These are phyloP conservation scores for Colletotrichum sp. DNA, from an alignment of 2,329 filamentous ascomycete genomes.

Conservation along the genomic window DNA sequence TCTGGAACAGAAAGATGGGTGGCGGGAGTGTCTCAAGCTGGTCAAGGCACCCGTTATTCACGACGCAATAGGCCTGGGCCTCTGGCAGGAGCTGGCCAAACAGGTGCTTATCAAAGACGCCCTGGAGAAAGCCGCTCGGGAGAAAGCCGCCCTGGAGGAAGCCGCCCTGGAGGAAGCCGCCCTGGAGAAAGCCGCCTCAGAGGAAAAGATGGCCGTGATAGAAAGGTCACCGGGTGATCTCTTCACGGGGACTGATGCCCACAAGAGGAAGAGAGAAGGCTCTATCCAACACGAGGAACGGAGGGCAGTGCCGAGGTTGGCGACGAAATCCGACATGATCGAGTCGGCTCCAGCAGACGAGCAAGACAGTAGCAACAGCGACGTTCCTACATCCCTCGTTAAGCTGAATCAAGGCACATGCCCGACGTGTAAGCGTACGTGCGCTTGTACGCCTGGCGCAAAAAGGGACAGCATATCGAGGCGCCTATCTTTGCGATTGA, in stretches of 20 bases:
- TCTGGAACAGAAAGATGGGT: not conserved
- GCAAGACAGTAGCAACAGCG: not conserved
- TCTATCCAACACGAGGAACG: not conserved
- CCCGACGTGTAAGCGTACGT: not conserved
- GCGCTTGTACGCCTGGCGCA: not conserved
- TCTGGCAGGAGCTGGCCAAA: not conserved
- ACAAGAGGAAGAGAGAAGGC: not conserved
- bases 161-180: no score
- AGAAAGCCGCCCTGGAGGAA: not conserved
- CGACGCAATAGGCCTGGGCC: not conserved
- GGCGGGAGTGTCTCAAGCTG: not conserved
- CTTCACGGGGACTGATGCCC: not conserved
- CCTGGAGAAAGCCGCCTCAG: not conserved
- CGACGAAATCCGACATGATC: not conserved
- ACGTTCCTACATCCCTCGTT: not conserved
- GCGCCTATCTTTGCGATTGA: not conserved
- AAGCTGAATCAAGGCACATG: not conserved
- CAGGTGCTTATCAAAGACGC: not conserved
- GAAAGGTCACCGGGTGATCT: not conserved
- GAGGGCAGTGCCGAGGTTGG: not conserved
- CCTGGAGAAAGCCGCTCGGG: no score
- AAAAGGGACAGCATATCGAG: not conserved
- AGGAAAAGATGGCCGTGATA: not conserved
- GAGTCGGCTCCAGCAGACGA: not conserved
- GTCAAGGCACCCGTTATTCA: slow-evolving; percentile 14